These are phyloP conservation scores for Zygnema circumcarinatum DNA, from an alignment of 139 green algal species.

Conservation along the genomic window DNA sequence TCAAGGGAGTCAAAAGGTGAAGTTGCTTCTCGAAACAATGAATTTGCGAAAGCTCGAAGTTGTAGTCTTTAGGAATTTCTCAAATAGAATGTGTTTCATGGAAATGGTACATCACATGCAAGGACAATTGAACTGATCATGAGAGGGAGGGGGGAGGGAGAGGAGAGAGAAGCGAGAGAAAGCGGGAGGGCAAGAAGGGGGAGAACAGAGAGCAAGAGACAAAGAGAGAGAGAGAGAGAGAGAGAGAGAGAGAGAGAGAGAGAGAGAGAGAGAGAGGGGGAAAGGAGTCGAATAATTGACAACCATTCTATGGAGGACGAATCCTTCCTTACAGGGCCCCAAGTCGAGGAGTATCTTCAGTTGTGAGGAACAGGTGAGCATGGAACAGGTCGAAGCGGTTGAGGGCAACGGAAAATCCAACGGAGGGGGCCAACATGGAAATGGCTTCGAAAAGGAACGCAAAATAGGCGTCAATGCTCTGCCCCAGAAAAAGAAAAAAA, in stretches of 20 bases:
- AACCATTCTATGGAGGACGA: too few species aligned
- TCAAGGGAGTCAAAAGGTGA: too few species aligned
- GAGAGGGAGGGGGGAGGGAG: not conserved
- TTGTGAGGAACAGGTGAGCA: constrained; percentile 29
- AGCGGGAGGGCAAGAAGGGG: not conserved
- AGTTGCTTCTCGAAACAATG: too few species aligned
- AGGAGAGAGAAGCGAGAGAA: not conserved
- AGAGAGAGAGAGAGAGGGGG: not conserved
- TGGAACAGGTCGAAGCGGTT: constrained; percentile 56
- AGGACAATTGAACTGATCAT: too few species aligned
- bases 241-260: not conserved
- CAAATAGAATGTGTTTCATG: too few species aligned
- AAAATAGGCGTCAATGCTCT: constrained; percentile 39
- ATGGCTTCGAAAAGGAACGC: constrained; percentile 47
- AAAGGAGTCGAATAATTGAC: not conserved
- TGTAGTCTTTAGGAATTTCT: too few species aligned
- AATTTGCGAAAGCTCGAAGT: too few species aligned
- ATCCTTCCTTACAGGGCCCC: not conserved
- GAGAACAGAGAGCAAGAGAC: not conserved
- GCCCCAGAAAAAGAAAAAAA: not conserved
- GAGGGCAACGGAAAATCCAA: constrained; percentile 18
- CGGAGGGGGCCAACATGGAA: not conserved
- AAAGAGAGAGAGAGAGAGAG: not conserved
- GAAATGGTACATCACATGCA: too few species aligned
- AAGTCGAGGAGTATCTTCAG: not conserved